A percentile compares a stretch with the other conserved stretches of the same genome.
phyloP scores from a whole-genome alignment of 192 early-diverging fungal species.

The Lobosporangium transversale region DNA sequence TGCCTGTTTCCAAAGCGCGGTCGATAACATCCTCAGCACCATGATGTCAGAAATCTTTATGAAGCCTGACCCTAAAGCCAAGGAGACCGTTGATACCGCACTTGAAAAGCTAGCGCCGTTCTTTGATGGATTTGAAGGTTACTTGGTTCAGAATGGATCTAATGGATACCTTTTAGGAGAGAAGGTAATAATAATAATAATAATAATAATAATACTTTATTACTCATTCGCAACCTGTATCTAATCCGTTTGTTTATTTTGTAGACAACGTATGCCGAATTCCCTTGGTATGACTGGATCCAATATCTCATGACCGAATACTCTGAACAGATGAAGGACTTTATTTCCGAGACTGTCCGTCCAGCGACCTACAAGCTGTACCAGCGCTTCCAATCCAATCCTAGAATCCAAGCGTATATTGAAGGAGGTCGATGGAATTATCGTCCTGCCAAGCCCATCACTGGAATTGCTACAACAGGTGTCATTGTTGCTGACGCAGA shows the following conservation, averaged over 20 bases:
- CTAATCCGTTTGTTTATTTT: not conserved
- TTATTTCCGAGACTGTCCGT: constrained; percentile 28
- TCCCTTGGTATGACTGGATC: constrained; percentile 40
- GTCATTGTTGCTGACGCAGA: constrained; percentile 20
- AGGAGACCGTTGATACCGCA: constrained; percentile 14
- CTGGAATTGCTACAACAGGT: constrained; percentile 27
- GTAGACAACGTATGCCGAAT: constrained; percentile 38
- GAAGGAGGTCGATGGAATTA: constrained; percentile 44
- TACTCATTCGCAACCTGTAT: not conserved
- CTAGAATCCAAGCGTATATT: constrained; percentile 33
- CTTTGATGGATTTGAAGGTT: constrained; percentile 39
- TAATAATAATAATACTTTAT: not conserved
- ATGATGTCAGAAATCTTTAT: constrained; percentile 17
- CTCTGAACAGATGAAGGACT: constrained; percentile 21
- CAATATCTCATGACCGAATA: constrained; percentile 13
- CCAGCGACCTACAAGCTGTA: constrained; percentile 29
- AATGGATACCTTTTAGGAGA: constrained; percentile 39
- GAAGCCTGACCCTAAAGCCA: constrained; percentile 19
- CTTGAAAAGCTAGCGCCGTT: constrained; percentile 16
- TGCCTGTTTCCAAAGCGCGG: constrained; percentile 10
- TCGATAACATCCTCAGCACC: constrained; percentile 21
- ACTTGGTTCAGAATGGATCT: constrained; percentile 30
- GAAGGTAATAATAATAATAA: constrained; percentile 17
- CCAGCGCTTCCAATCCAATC: constrained; percentile 25
- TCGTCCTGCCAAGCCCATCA: constrained; percentile 16